These are phyloP conservation scores for Neophaeococcomyces aloes DNA, from an alignment of 2,329 filamentous ascomycete species.

Conservation along the genomic window DNA sequence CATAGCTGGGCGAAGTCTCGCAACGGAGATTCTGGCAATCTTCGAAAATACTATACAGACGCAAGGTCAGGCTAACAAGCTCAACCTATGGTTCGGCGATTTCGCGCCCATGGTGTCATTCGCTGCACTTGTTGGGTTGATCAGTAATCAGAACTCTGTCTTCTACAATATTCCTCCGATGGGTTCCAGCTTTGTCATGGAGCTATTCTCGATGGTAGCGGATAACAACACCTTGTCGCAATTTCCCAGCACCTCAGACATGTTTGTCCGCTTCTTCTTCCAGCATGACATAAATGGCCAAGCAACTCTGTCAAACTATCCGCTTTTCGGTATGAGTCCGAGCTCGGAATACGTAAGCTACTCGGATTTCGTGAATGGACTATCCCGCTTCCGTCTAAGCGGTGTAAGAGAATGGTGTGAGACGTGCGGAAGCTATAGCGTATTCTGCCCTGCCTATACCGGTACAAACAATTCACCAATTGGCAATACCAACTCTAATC, in stretches of 20 bases:
- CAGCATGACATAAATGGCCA: slow-evolving; percentile 43
- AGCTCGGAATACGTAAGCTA: slow-evolving; percentile 39
- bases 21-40: slow-evolving; percentile 28
- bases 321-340: slow-evolving; percentile 42
- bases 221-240: slow-evolving; percentile 21
- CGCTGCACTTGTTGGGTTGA: slow-evolving; percentile 35
- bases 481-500: slow-evolving; percentile 4
- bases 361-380: slow-evolving; percentile 38
- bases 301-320: slow-evolving; percentile 32
- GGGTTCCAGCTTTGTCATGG: slow-evolving; percentile 42
- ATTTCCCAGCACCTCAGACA: slow-evolving; percentile 34
- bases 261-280: slow-evolving; percentile 47
- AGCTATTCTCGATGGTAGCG: slow-evolving; percentile 38
- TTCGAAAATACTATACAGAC: slow-evolving; percentile 31
- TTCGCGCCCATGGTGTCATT: slow-evolving; percentile 43
- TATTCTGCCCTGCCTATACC: slow-evolving; percentile 42
- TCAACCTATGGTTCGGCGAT: slow-evolving; percentile 41
- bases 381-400: slow-evolving; percentile 35
- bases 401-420: slow-evolving; percentile 44
- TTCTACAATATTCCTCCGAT: slow-evolving; percentile 41
- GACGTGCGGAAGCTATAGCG: slow-evolving; percentile 33
- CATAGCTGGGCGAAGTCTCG: slow-evolving; percentile 35
- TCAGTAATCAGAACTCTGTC: slow-evolving; percentile 28
- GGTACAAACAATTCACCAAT: slow-evolving; percentile 8
- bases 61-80: slow-evolving; percentile 31